Conservation (phyloP, 2,329 filamentous ascomycete genomes). For the Alternaria infectoria region DNA sequence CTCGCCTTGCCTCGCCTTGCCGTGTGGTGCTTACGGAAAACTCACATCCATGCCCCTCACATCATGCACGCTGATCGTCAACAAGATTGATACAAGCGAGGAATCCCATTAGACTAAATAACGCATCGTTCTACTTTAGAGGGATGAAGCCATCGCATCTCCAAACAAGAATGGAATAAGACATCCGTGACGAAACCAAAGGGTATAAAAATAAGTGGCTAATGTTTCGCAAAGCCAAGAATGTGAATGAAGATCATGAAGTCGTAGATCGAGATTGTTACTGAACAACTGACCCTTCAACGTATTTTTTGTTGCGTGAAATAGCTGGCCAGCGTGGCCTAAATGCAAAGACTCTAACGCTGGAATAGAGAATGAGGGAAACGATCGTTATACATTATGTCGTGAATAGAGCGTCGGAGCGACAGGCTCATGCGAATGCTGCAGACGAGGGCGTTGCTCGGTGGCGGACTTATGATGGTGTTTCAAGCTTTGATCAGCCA, state of each 20-base stretch:
- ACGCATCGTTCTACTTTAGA: background rate
- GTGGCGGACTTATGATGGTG: background rate
- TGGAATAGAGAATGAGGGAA: background rate
- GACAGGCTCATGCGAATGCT: background rate
- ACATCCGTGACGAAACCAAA: background rate
- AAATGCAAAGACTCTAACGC: background rate
- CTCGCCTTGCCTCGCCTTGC: background rate
- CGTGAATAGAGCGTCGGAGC: background rate
- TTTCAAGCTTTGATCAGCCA: background rate
- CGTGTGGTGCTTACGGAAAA: background rate
- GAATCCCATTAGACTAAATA: background rate
- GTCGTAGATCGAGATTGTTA: background rate
- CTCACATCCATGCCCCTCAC: background rate
- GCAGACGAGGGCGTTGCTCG: background rate
- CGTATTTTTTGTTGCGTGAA: slow-evolving; percentile 5
- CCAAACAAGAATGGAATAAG: background rate
- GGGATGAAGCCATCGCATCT: background rate
- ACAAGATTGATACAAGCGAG: background rate
- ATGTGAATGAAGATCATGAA: background rate
- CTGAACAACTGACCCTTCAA: background rate
- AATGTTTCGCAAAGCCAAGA: background rate
- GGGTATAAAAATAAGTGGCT: slow-evolving; percentile 8
- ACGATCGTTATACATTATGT: background rate
- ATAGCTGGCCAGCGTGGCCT: background rate
- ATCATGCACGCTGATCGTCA: background rate